These are phyloP conservation scores for Candida ulmi DNA, from an alignment of 805 yeast genomes.

Conservation along the genomic window DNA sequence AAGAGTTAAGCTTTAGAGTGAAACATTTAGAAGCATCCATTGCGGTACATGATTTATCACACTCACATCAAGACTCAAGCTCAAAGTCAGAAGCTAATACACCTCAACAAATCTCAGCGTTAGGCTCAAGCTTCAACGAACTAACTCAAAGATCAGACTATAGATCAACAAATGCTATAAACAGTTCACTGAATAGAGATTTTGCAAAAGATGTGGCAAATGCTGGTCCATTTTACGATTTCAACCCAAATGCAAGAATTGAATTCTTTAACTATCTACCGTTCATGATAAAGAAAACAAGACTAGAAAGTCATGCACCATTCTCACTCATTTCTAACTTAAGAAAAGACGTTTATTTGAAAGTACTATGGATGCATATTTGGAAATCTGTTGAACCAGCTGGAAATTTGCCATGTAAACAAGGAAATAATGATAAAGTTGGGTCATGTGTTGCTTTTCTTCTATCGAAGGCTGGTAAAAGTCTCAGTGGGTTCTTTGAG, in stretches of 20 bases:
- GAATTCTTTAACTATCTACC: slow-evolving; percentile 41
- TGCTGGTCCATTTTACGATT: slow-evolving; percentile 8
- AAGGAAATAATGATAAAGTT: not conserved
- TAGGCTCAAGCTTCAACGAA: too few relatives aligned
- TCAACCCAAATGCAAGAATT: slow-evolving; percentile 29
- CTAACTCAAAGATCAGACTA: too few relatives aligned
- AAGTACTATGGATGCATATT: slow-evolving; percentile 28
- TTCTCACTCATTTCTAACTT: slow-evolving; percentile 43
- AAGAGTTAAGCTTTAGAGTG: slow-evolving; percentile 35
- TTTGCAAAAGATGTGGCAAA: too few relatives aligned
- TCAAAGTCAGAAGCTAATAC: not conserved
- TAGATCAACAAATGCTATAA: too few relatives aligned
- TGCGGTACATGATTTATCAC: slow-evolving; percentile 28
- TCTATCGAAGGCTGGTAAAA: slow-evolving; percentile 1
- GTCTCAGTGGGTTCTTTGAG: slow-evolving; percentile 5
- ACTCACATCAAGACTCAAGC: slow-evolving; percentile 2
- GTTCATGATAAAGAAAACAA: slow-evolving; percentile 32
- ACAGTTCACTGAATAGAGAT: too few relatives aligned
- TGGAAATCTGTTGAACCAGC: slow-evolving; percentile 13
- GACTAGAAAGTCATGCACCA: slow-evolving; percentile 46
- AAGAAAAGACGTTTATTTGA: slow-evolving; percentile 38
- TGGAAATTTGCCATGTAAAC: not conserved
- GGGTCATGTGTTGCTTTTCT: not conserved
- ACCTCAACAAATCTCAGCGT: not conserved
- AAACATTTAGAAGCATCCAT: slow-evolving; percentile 41